Conservation (phyloP, 2,329 filamentous ascomycete genomes). For the Cladophialophora carrionii region DNA sequence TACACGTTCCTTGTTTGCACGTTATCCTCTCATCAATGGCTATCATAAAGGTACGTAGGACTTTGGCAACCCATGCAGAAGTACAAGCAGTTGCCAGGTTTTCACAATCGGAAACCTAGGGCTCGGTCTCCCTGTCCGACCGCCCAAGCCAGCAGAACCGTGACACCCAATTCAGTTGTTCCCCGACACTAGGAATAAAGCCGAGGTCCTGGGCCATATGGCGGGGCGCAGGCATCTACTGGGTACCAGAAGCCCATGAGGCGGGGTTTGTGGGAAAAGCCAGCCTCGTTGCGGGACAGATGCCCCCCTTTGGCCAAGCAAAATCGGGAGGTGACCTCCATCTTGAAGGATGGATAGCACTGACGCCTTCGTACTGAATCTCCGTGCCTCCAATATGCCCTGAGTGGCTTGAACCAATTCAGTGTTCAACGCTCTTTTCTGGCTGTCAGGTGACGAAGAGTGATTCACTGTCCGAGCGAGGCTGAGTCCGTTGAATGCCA, state of each 20-base stretch:
- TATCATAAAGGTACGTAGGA: not conserved
- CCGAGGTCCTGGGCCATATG: not conserved
- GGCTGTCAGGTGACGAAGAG: not conserved
- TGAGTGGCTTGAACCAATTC: not conserved
- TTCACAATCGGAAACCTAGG: not conserved
- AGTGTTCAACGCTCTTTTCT: not conserved
- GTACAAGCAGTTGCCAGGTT: not conserved
- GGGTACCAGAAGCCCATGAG: not conserved
- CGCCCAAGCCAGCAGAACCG: not conserved
- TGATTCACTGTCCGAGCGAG: not conserved
- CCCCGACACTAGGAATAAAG: not conserved
- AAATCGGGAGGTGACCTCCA: too few relatives aligned
- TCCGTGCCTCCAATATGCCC: not conserved
- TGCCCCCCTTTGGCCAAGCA: not conserved
- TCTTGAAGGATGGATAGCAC: too few relatives aligned
- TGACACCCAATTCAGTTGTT: not conserved
- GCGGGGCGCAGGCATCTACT: too few relatives aligned
- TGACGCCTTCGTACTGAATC: not conserved
- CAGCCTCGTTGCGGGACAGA: not conserved
- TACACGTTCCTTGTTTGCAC: not conserved
- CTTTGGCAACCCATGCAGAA: not conserved
- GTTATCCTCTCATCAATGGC: not conserved
- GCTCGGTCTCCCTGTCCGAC: too few relatives aligned
- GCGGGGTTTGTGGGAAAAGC: too few relatives aligned
- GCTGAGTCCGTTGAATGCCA: not conserved